Evolutionary conservation across 768 basidiomycete species (phyloP), one percentile per base, ranked within the genome.

Genomic region (Paxillus ammoniavirescens): DNA sequence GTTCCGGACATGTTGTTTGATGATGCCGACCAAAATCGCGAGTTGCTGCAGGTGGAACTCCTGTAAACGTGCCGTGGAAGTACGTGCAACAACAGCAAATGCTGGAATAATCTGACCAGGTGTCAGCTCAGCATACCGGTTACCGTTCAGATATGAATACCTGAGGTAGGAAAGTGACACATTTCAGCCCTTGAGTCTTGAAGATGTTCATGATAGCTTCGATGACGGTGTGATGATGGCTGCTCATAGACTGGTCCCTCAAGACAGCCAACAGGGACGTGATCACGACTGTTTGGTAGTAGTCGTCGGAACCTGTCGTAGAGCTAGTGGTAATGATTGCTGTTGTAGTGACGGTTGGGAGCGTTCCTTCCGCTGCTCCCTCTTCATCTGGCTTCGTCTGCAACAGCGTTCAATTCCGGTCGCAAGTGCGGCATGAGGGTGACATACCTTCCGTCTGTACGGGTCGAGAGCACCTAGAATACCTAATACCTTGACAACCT

Each of bases 151-250:
- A 35, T 17, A 42, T 23, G 52, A 46, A 57, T 65, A 93, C 93
- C 78, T 97, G 94, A 42, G 96, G 91, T 23, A 99, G 73, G 73
- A 98, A 98, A 2, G 91, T 83, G 17, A 96, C 94, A 68, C 93
- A 97, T 77, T 95, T 94, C 65, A 98, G 74, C 13, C 96, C 94
- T 65, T 98, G 95, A 0, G 94, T 97, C 71, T 95, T 94, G 81
- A 98, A 99, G 56, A 99, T 98, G 43, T 93, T 89, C 93, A 98
- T 98, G 61, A 99, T 89, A 1, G 94, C 94, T 67, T 98, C 94
- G 52, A 98, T 94, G 44, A 95, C 96, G 21, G 86, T 89, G 63
- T 97, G 89, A 62, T 98, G 94, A 61, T 92, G 87, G 52, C 77
- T 85, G 63, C 81, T 89, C 55, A 97, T 78, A 1, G 93, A 86